Evolutionary conservation across 2,329 filamentous ascomycete genomes (phyloP), one percentile per base, ranked within the genome.

Genomic region (Ceratocystis papillata): DNA sequence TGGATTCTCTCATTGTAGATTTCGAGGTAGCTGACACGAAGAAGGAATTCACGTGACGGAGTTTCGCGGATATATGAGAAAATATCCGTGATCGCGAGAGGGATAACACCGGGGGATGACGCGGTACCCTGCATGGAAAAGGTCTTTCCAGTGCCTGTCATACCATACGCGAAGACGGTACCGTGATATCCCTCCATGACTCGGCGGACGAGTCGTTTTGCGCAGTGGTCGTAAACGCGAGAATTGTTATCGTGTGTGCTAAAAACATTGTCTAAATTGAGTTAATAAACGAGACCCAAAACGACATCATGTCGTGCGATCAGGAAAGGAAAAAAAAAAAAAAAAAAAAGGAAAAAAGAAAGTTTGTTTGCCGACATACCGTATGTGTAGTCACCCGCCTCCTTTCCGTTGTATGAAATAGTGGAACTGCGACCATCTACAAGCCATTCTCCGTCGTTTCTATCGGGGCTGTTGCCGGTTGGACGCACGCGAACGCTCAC

Each of bases 141-240:
- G 0, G 94, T 99, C 79, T 99, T 99, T 71, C 94, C 94, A 0
- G 94, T 97, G 69, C 94, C 94, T 97, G 94, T 99, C 92, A 97
- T 97, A 73, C 94, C 94, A 75, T 99, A 99, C 20, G 93, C 93
- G 74, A 99, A 97, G 28, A 99, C 94, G 0, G 94, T 99, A 67
- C 93, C 94, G 73, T 97, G 93, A 74, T 97, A 99, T 53, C 94
- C 94, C 78, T 99, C 94, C 94, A 99, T 99, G 62, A 99, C 94
- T 72, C 94, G 83, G 71, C 94, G 88, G 60, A 99, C 94, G 63
- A 99, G 80, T 69, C 94, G 88, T 77, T 97, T 97, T 55, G 94
- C 94, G 59, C 85, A 89, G 69, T 93, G 86, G 76, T 99, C 94
- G 74, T 99, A 99, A 8, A 99, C 94, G 73, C 88, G 87, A 64